Evolutionary conservation across 2,329 filamentous ascomycete genomes (phyloP), one percentile per base, ranked within the genome.

Genomic region (Dryadomyces quercivorus): DNA sequence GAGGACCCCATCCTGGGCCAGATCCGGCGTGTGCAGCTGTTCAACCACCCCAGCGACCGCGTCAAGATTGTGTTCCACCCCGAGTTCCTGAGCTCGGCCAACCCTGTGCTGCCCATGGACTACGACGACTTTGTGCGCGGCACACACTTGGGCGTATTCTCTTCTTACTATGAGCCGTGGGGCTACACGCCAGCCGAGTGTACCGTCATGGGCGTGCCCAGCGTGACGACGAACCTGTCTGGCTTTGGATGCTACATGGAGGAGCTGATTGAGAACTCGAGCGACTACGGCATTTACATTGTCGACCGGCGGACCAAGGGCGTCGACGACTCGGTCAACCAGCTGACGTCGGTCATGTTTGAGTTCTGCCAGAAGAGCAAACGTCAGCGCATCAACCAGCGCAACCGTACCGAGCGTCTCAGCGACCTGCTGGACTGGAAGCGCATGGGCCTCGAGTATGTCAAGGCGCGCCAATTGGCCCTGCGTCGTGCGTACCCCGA

Each of bases 171-270:
- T 69, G 93, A 98, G 73, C 93, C 93, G 9, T 98, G 93, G 93
- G 93, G 93, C 48, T 98, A 98, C 71, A 98, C 93, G 2, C 93
- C 92, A 0, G 92, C 93, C 52, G 93, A 97, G 70, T 98, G 93
- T 70, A 97, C 93, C 0, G 93, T 97, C 59, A 97, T 97, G 93
- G 93, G 93, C 63, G 91, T 98, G 44, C 93, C 93, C 46, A 95
- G 89, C 70, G 96, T 98, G 71, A 97, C 93, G 12, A 97, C 92
- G 31, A 98, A 98, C 70, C 75, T 98, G 47, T 97, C 93, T 7
- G 93, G 93, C 20, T 98, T 98, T 65, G 93, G 93, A 51, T 97
- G 93, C 72, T 97, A 98, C 70, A 98, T 98, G 93, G 93, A 98
- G 70, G 93, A 97, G 71, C 74, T 97, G 61, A 97, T 98, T 61